Percentiles rank a stretch among this genome's conserved stretches.
phyloP scores from a whole-genome alignment of 495 filamentous ascomycete species.

The Penicillium angulare region DNA sequence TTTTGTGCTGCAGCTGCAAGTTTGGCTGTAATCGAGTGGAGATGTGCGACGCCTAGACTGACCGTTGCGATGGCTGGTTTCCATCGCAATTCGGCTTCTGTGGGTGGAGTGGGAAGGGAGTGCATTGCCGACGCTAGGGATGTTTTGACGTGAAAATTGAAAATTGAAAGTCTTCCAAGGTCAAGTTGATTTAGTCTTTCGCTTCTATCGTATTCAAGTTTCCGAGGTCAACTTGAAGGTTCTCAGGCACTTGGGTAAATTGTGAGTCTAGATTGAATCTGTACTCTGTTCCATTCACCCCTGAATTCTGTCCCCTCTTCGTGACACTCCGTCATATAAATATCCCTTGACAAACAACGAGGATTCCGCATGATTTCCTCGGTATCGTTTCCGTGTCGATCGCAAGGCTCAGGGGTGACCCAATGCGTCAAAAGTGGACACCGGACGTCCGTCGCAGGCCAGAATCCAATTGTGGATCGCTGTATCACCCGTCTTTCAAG shows the following conservation, averaged over 20 bases:
- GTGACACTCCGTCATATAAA: neutral
- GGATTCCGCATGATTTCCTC: constrained; percentile 2
- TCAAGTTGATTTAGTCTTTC: too few relatives aligned
- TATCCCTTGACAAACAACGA: neutral
- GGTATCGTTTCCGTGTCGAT: constrained; percentile 12
- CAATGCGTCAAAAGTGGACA: constrained; percentile 14
- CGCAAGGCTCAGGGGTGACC: constrained; percentile 6
- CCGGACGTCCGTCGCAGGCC: constrained; percentile 2
- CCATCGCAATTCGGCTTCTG: constrained; percentile 14
- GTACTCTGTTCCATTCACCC: too few relatives aligned
- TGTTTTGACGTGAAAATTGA: neutral
- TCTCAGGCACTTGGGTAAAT: too few relatives aligned
- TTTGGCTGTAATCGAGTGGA: constrained; percentile 22
- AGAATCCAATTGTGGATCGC: constrained; percentile 4
- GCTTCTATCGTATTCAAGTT: too few relatives aligned
- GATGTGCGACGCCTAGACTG: constrained; percentile 17
- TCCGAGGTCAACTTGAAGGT: too few relatives aligned
- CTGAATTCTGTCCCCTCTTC: too few relatives aligned
- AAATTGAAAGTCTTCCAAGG: neutral
- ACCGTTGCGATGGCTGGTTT: constrained; percentile 28
- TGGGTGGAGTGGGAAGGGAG: constrained; percentile 15
- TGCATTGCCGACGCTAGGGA: constrained; percentile 13
- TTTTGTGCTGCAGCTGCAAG: constrained; percentile 21
- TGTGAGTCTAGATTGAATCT: too few relatives aligned
- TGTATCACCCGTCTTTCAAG: constrained; percentile 2